Evolutionary conservation across 2,329 filamentous ascomycete genomes (phyloP), one percentile per base, ranked within the genome.

Genomic region (Chaetothyriales sp.): DNA sequence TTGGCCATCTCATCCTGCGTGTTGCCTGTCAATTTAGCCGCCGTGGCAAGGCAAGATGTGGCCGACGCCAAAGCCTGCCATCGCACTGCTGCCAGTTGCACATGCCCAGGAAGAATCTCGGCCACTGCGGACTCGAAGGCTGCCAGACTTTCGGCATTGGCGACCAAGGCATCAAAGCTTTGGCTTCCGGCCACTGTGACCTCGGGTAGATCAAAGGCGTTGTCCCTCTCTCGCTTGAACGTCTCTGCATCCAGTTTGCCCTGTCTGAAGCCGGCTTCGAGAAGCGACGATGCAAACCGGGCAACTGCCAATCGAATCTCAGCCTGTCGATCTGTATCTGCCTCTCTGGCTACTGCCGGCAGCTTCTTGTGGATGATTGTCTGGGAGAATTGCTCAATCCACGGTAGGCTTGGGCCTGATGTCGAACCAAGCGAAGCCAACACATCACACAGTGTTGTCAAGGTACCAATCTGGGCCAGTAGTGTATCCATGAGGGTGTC

Each of bases 401-500:
- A 76, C n/a, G 74, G 71, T 15, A 83, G 67, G 9, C 66, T 68
- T 43, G 65, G 66, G 3, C 60, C 62, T 9, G 60, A 65, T 48
- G 59, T 73, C n/a, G 43, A 22, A 20, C 51, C 36, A 12, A 52
- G 48, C 26, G 54, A 52, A 51, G 57, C 72, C 58, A 70, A 63
- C 39, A 77, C 63, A 55, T 70, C 70, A 61, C 72, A 77, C 49
- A 74, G 68, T 43, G 66, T 74, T 52, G 68, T 77, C 61, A 72
- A 72, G 46, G 66, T 75, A 57, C 68, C 78, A 48, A 86, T 64
- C 55, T 82, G 78, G 3, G 81, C 80, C 28, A 83, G 70, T 12
- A 80, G 72, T 0, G 81, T 86, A 54, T 87, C 83, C 1, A 86
- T 68, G 5, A 87, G 73, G 1, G 79, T 78, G 46, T 74, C 71